A percentile compares a stretch with the other conserved stretches of the same genome.
Evolutionary conservation across 1,284 basidiomycete species (phyloP).

Genomic region (Ceratobasidium sp.): DNA sequence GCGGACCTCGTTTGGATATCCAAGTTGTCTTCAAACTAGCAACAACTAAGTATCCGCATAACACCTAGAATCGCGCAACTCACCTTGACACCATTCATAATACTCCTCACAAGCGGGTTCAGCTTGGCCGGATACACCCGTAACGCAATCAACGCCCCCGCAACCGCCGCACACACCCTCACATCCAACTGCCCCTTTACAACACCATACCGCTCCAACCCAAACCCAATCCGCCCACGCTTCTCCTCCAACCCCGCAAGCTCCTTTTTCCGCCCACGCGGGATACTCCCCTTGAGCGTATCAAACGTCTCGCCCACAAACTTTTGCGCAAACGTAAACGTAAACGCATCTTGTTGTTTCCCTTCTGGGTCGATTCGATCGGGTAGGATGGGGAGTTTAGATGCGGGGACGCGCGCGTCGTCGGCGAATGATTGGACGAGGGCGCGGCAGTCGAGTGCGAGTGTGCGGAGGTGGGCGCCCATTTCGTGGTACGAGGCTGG

Average conservation of each 20-base stretch:
- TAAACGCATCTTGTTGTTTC: conserved; percentile 76
- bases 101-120: conserved; percentile 94
- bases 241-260: conserved; percentile 83
- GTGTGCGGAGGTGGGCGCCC: conserved; percentile 82
- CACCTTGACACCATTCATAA: conserved; percentile 98
- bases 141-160: conserved; percentile 90
- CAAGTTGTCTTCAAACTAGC: conserved; percentile 87
- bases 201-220: conserved; percentile 84
- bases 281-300: conserved; percentile 78
- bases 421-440: conserved; percentile 84
- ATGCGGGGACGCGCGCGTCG: conserved; percentile 87
- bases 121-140: conserved; percentile 90
- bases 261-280: conserved; percentile 82
- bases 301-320: conserved; percentile 81
- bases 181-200: conserved; percentile 90
- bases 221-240: conserved; percentile 76
- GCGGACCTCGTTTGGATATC: conserved; percentile 94
- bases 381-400: conserved; percentile 84
- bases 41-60: conserved; percentile 2
- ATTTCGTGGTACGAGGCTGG: conserved; percentile 92
- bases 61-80: conserved; percentile 48
- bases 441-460: conserved; percentile 83
- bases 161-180: conserved; percentile 89
- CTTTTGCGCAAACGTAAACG: conserved; percentile 81
- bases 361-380: conserved; percentile 79